Percentiles rank a stretch among this genome's conserved stretches.
phyloP scores from a whole-genome alignment of 305 asterid genomes.

The Coffea humblotiana region DNA sequence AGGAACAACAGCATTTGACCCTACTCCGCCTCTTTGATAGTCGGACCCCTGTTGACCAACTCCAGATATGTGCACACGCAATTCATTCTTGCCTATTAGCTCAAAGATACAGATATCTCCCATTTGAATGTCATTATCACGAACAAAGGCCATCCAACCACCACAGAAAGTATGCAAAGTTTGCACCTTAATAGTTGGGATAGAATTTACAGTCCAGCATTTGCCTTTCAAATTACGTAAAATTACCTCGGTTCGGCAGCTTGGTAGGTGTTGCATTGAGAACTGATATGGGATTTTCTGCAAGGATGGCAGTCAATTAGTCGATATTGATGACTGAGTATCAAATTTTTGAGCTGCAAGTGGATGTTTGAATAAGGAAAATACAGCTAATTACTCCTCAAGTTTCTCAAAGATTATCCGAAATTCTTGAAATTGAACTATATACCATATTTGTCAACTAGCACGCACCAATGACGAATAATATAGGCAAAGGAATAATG shows the following conservation, averaged over 20 bases:
- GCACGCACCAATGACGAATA: not conserved
- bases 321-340: conserved; percentile 7
- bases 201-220: conserved; percentile 85
- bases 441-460: not conserved
- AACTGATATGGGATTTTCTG: conserved; percentile 92
- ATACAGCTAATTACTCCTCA: not conserved
- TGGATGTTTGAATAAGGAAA: not conserved
- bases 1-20: conserved; percentile 24
- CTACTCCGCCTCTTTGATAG: conserved; percentile 38
- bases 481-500: not conserved
- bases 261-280: conserved; percentile 78
- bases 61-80: conserved; percentile 83
- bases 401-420: not conserved
- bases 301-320: conserved; percentile 23
- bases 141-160: conserved; percentile 97
- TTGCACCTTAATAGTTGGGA: conserved; percentile 84
- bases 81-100: conserved; percentile 71
- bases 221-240: conserved; percentile 76
- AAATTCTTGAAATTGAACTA: not conserved
- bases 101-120: conserved; percentile 98
- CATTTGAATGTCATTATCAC: conserved; percentile 76
- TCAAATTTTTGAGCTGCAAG: not conserved
- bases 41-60: conserved; percentile 57
- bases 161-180: conserved; percentile 91
- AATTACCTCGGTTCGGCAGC: conserved; percentile 69